phyloP scores from a whole-genome alignment of 306 rosid genomes.

The barrel medic (Medicago truncatula) region MtrunA17r5.0-ANR NC_053045.1:234501-235000 shows the following conservation, averaged over 20 bases:
- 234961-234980: conserved; percentile 55
- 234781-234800: background rate
- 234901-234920: conserved; percentile 49
- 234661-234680: background rate
- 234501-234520: background rate
- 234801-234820: background rate
- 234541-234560: no score
- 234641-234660: background rate
- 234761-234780: background rate
- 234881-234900: conserved; percentile 8
- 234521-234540: background rate
- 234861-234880: background rate
- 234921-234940: conserved; percentile 52
- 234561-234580: no score
- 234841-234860: conserved; percentile 17
- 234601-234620: background rate
- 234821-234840: conserved; percentile 40
- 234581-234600: no score
- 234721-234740: background rate
- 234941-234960: conserved; percentile 62
- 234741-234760: conserved; percentile 10
- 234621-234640: background rate
- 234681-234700: background rate
- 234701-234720: background rate
- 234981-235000: conserved; percentile 60